A percentile compares a stretch with the other conserved stretches of the same genome.
These are phyloP conservation scores for slime mould (Dictyostelium discoideum) DNA, from an alignment of 78 protist species.

Conservation along the genomic window DNA sequence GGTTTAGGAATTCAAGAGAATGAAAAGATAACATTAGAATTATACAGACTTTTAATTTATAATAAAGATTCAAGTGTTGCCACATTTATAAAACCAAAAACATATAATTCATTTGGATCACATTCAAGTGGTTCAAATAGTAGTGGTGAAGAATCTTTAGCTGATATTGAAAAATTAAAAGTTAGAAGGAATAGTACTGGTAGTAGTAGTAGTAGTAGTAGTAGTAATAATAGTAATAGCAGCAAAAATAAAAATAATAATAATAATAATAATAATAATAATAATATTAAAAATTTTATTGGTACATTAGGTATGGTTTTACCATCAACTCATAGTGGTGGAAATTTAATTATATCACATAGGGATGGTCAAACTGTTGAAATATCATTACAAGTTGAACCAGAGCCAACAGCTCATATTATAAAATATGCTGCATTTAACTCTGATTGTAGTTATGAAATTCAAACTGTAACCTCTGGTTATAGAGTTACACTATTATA, in stretches of 20 bases:
- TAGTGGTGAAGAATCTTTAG: neutral
- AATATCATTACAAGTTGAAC: neutral
- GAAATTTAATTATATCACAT: neutral
- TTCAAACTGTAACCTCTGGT: slow-evolving; percentile 8
- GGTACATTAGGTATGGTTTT: slow-evolving; percentile 22
- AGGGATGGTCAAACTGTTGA: neutral
- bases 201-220: neutral
- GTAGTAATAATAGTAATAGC: neutral
- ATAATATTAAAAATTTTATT: neutral
- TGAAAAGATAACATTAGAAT: neutral
- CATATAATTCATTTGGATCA: neutral
- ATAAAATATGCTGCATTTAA: slow-evolving; percentile 18
- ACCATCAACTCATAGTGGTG: slow-evolving; percentile 34
- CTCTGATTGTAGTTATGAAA: slow-evolving; percentile 4
- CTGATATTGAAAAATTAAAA: neutral
- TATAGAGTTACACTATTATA: slow-evolving; percentile 29
- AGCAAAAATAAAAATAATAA: neutral
- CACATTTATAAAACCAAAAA: neutral
- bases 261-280: neutral
- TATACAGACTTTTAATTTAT: neutral
- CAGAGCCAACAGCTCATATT: neutral
- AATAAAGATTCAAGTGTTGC: slow-evolving; percentile 1
- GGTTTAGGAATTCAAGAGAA: neutral
- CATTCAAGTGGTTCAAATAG: neutral
- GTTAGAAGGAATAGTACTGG: neutral